Evolutionary conservation across 768 basidiomycete species (phyloP).

Genomic region (Russula dissimulans): DNA sequence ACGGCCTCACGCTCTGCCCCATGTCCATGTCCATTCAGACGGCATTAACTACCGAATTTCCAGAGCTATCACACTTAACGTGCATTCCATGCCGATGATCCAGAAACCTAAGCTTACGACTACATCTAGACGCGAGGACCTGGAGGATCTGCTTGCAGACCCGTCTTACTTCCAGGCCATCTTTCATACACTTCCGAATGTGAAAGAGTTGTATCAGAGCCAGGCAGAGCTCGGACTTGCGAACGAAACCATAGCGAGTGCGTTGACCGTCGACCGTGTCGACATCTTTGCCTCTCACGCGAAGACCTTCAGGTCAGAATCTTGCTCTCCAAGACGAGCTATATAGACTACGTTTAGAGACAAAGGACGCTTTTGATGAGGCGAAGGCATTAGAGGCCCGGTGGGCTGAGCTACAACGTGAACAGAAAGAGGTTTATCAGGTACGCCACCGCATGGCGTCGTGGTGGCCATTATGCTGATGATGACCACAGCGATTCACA

Average conservation of each 20-base stretch:
- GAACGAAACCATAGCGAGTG: constrained; percentile 82
- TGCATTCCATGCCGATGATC: constrained; percentile 24
- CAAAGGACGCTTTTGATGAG: constrained; percentile 80
- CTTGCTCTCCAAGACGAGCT: constrained; percentile 66
- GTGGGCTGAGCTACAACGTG: constrained; percentile 82
- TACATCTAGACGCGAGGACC: constrained; percentile 62
- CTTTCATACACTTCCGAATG: constrained; percentile 68
- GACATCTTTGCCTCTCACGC: constrained; percentile 12
- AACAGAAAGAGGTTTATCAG: constrained; percentile 85
- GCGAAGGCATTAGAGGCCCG: constrained; percentile 71
- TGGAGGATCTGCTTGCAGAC: constrained; percentile 83
- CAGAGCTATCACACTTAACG: constrained; percentile 67
- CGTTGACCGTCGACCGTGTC: constrained; percentile 25
- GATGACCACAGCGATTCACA: constrained; percentile 53
- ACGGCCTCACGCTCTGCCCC: too few species aligned
- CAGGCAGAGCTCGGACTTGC: constrained; percentile 74
- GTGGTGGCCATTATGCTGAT: not conserved
- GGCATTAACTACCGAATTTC: constrained; percentile 44
- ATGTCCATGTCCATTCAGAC: constrained; percentile 19
- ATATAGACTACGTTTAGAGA: constrained; percentile 68
- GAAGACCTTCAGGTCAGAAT: constrained; percentile 49
- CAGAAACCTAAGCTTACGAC: not conserved
- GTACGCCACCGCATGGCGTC: constrained; percentile 30
- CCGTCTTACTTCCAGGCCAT: constrained; percentile 79
- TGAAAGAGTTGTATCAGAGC: constrained; percentile 64